Evolutionary conservation across 169 alveolate species (phyloP).

Genomic region (Eimeria brunetti): DNA sequence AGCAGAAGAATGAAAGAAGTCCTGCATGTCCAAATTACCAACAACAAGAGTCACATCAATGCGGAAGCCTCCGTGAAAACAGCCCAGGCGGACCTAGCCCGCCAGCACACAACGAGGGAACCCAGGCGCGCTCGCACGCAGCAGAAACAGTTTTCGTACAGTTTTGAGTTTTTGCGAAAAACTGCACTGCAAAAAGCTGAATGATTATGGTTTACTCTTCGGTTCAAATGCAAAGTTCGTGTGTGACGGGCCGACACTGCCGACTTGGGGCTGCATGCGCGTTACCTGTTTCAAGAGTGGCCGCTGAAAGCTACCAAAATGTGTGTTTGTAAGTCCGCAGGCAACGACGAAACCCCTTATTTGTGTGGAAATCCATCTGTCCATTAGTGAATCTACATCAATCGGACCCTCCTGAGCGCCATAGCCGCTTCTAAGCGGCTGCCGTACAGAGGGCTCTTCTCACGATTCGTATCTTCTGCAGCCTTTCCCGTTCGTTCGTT

Average conservation of each 20-base stretch:
- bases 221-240: not conserved
- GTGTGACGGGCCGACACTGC: not conserved
- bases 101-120: not conserved
- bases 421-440: not conserved
- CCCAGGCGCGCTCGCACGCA: not conserved
- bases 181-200: not conserved
- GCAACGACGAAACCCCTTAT: not conserved
- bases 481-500: not conserved
- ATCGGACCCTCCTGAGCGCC: not conserved
- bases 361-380: not conserved
- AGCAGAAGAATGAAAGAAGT: not conserved
- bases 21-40: not conserved
- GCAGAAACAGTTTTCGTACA: not conserved
- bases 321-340: not conserved
- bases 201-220: not conserved
- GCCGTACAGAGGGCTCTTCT: not conserved
- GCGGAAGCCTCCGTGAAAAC: not conserved
- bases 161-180: not conserved
- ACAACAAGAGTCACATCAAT: not conserved
- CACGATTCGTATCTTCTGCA: not conserved
- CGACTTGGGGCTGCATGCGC: slow-evolving; percentile 41
- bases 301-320: no score
- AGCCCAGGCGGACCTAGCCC: not conserved
- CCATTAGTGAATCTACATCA: not conserved
- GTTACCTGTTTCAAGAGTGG: not conserved